Conservation (phyloP, 1,139 yeast genomes). For the Yamadazyma blattariae region DNA sequence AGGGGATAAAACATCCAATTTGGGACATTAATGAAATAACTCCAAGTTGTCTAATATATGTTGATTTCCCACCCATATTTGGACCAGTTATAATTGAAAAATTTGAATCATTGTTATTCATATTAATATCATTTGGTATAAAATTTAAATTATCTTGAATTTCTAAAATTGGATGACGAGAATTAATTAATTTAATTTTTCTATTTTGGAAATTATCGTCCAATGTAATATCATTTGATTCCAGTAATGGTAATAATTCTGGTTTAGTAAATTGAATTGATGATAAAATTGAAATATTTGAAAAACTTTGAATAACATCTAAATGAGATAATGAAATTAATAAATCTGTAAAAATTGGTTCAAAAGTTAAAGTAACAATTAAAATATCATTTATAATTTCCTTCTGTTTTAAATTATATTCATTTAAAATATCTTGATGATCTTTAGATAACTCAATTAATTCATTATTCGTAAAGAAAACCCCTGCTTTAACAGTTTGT, state of each 20-base stretch:
- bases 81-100: conserved; percentile 94
- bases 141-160: conserved; percentile 85
- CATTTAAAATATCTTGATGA: conserved; percentile 56
- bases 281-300: conserved; percentile 81
- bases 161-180: conserved; percentile 94
- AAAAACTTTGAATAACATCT: conserved; percentile 83
- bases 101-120: conserved; percentile 52
- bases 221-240: conserved; percentile 10
- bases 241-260: conserved; percentile 46
- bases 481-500: conserved; percentile 93
- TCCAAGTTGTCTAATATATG: conserved; percentile 90
- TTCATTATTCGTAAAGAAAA: conserved; percentile 74
- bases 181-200: conserved; percentile 56
- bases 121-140: conserved; percentile 78
- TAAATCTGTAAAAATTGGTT: conserved; percentile 69
- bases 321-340: conserved; percentile 65
- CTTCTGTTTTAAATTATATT: conserved; percentile 72
- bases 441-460: conserved; percentile 60
- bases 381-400: conserved; percentile 81
- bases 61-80: conserved; percentile 98
- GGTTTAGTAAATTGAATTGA: conserved; percentile 83
- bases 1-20: conserved; percentile 87
- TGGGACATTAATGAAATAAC: conserved; percentile 88
- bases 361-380: conserved; percentile 74
- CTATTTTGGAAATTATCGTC: conserved; percentile 39